phyloP scores from a whole-genome alignment of 306 rosid genomes.

The Boehmeria nivea region DNA sequence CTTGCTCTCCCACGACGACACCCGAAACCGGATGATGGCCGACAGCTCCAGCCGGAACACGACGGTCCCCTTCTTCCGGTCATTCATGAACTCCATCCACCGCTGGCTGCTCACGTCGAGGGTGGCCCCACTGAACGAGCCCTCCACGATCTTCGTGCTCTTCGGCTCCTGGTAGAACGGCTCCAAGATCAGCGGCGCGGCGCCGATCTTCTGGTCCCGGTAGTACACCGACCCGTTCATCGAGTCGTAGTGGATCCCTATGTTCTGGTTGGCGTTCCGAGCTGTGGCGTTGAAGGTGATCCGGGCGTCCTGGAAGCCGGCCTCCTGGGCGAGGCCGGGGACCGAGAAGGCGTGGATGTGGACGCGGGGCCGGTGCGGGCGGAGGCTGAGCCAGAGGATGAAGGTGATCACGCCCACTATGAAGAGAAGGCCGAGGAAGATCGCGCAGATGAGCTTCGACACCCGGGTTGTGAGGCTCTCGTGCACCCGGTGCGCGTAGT shows the following conservation, averaged over 20 bases:
- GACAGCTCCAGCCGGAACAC: conserved; percentile 55
- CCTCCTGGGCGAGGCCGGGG: conserved; percentile 45
- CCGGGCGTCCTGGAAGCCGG: conserved; percentile 44
- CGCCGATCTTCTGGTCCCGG: conserved; percentile 53
- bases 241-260: conserved; percentile 51
- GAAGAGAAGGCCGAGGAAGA: conserved; percentile 49
- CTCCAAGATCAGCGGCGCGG: conserved; percentile 26
- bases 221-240: conserved; percentile 55
- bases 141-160: conserved; percentile 42
- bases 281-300: conserved; percentile 43
- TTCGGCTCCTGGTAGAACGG: conserved; percentile 66
- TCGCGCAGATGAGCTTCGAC: conserved; percentile 59
- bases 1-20: conserved; percentile 57
- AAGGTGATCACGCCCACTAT: conserved; percentile 51
- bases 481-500: conserved; percentile 61
- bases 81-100: conserved; percentile 58
- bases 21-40: conserved; percentile 50
- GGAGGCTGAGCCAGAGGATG: conserved; percentile 77
- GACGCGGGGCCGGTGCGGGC: conserved; percentile 87
- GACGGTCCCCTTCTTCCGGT: conserved; percentile 51
- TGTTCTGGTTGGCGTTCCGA: conserved; percentile 69
- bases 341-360: conserved; percentile 50
- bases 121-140: conserved; percentile 36
- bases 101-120: conserved; percentile 43
- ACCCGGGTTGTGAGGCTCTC: conserved; percentile 76